Base-by-base conservation (phyloP, 2,329 filamentous ascomycete genomes). In the Anthostomella pinea region DNA sequence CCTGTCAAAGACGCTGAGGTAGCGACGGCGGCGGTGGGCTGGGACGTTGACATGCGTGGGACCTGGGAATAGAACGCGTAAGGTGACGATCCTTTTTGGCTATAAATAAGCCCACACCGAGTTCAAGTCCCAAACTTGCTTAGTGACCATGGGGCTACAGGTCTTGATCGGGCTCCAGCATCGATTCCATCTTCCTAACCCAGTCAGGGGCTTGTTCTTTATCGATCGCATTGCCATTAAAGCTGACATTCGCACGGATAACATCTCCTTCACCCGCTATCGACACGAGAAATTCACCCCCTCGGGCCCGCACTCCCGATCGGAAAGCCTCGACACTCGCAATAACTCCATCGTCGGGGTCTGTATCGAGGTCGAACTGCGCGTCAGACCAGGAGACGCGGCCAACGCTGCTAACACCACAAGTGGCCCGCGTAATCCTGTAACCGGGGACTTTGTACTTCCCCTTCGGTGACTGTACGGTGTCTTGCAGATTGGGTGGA, bases 181-280 rank as follows among this genome's bases (percentile, higher is more conserved):
- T 13, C 5, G 33, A 35, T 17, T 37, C 35, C 34, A 48, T 45
- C 24, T 19, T 34, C 36, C 41, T 39, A 5, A 33, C 25, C 42
- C 42, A 48, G 6, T 8, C 8, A 8, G 32, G 36, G 16, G 15
- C 45, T 5, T 18, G 18, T 20, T 5, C 21, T 33, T 48, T 37
- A 10, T 45, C 42, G 22, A 48, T 43, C 7, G 24, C 30, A 21
- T 46, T 45, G 9, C 38, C 45, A 14, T 48, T 42, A 18, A 43
- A 48, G 39, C 45, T 48, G 2, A 41, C 39, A 2, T 25, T 37
- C 8, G 39, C 45, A 8, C 22, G 22, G 4, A 48, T 20, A 9
- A 43, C 20, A 5, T 34, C 45, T 11, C 37, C 41, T 23, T 45
- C 39, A 22, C 45, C 39, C 24, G 30, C 34, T 1, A 40, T 41